Evolutionary conservation across 2,329 filamentous ascomycete genomes (phyloP).

Genomic region (Xylariaceae sp.): DNA sequence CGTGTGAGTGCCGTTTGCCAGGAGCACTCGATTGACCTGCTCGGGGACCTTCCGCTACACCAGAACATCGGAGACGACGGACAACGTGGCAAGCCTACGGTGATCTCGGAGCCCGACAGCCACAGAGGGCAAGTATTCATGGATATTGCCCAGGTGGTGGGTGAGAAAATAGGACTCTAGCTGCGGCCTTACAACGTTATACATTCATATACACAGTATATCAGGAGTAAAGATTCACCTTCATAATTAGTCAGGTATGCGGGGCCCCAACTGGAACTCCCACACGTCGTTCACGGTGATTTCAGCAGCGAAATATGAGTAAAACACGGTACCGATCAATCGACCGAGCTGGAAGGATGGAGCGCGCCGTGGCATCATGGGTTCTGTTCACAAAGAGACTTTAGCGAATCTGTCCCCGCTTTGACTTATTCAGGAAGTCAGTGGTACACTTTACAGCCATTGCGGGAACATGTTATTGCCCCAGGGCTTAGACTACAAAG

Average conservation of each 20-base stretch:
- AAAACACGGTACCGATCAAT: too few relatives aligned
- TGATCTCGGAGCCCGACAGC: conserved; percentile 79
- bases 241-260: too few relatives aligned
- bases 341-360: too few relatives aligned
- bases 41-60: conserved; percentile 88
- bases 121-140: conserved; percentile 68
- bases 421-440: too few relatives aligned
- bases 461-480: conserved; percentile 1
- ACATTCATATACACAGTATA: not conserved
- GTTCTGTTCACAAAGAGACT: too few relatives aligned
- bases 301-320: too few relatives aligned
- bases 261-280: too few relatives aligned
- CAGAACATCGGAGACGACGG: conserved; percentile 82
- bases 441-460: too few relatives aligned
- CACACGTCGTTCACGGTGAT: too few relatives aligned
- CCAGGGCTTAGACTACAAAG: conserved; percentile 2
- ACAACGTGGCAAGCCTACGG: conserved; percentile 81
- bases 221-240: not conserved
- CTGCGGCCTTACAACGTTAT: not conserved
- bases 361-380: too few relatives aligned
- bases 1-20: conserved; percentile 65
- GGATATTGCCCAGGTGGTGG: conserved; percentile 58
- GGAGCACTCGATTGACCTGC: conserved; percentile 69
- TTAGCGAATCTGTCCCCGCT: too few relatives aligned
- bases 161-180: conserved; percentile 39